phyloP scores from a whole-genome alignment of 352 stramenopile genomes.

The Phytophthora pinifolia region DNA sequence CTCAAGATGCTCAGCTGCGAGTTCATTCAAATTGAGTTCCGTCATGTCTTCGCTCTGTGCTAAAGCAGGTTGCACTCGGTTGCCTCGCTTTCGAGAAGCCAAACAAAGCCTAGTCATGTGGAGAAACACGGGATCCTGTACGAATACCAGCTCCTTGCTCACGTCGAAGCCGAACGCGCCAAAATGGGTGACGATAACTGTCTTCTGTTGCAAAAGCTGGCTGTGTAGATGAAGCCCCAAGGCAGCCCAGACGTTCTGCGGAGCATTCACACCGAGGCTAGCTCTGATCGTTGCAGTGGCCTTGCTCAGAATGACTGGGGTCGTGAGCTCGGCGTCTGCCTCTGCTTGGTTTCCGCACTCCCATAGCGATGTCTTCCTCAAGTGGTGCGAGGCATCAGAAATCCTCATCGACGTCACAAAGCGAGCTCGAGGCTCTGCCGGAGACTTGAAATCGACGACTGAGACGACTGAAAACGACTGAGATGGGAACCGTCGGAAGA shows the following conservation, averaged over 20 bases:
- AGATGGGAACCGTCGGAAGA: conserved; percentile 25
- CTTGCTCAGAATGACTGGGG: conserved; percentile 42
- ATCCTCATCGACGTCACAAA: conserved; percentile 15
- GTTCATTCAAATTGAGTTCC: conserved; percentile 25
- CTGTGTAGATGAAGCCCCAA: conserved; percentile 37
- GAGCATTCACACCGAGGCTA: conserved; percentile 28
- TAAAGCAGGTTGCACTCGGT: conserved; percentile 27
- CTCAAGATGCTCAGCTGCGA: conserved; percentile 36
- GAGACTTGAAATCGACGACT: conserved; percentile 8
- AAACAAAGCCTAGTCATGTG: conserved; percentile 43
- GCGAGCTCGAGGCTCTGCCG: neutral
- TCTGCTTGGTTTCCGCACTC: conserved; percentile 16
- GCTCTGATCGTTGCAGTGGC: conserved; percentile 39
- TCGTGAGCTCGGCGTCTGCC: conserved; percentile 22
- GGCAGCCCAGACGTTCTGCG: conserved; percentile 41
- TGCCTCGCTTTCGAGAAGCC: conserved; percentile 16
- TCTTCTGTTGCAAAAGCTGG: conserved; percentile 29
- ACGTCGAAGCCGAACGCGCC: conserved; percentile 43
- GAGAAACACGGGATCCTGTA: conserved; percentile 42
- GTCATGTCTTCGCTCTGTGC: conserved; percentile 18
- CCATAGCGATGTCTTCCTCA: conserved; percentile 23
- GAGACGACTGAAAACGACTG: conserved; percentile 14
- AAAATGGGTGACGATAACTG: conserved; percentile 36
- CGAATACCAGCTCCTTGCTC: conserved; percentile 38
- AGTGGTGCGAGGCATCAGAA: conserved; percentile 11